These are phyloP conservation scores for Aspergillus funiculosus DNA, from an alignment of 495 filamentous ascomycete species.

Conservation along the genomic window DNA sequence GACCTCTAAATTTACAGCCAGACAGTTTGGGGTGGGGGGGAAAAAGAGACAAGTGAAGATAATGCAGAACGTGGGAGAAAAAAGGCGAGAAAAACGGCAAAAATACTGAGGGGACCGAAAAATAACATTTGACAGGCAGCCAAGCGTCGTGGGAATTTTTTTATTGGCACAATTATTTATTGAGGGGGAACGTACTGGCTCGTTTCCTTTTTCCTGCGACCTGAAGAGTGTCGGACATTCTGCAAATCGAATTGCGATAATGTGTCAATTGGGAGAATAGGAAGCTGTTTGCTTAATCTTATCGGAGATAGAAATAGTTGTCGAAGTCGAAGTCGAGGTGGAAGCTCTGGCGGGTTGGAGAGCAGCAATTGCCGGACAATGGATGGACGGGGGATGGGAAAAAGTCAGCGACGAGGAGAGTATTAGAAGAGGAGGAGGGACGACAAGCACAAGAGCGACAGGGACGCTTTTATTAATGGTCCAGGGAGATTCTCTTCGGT, in stretches of 20 bases:
- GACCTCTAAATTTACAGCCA: too few relatives aligned
- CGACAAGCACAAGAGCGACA: too few relatives aligned
- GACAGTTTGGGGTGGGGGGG: background rate
- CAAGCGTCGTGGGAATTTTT: conserved; percentile 4
- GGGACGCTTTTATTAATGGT: too few relatives aligned
- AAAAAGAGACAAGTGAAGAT: conserved; percentile 1
- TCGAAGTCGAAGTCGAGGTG: too few relatives aligned
- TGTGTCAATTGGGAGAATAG: conserved; percentile 1
- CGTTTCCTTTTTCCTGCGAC: conserved; percentile 47
- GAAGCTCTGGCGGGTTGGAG: too few relatives aligned
- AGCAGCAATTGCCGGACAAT: too few relatives aligned
- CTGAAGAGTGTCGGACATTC: conserved; percentile 36
- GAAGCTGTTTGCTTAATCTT: too few relatives aligned
- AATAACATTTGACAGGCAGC: conserved; percentile 10
- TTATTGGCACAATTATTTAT: conserved; percentile 14
- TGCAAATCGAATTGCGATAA: background rate
- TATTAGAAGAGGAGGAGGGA: too few relatives aligned
- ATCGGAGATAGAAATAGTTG: too few relatives aligned
- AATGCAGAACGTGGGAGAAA: background rate
- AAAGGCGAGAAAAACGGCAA: conserved; percentile 5
- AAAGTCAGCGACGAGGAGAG: too few relatives aligned
- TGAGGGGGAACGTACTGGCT: conserved; percentile 37
- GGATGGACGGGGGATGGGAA: too few relatives aligned
- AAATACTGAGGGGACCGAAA: conserved; percentile 9
- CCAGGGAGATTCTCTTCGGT: background rate